These are phyloP conservation scores for Artemisia tridentata DNA, from an alignment of 129 eudicot genomes.

Conservation along the genomic window DNA sequence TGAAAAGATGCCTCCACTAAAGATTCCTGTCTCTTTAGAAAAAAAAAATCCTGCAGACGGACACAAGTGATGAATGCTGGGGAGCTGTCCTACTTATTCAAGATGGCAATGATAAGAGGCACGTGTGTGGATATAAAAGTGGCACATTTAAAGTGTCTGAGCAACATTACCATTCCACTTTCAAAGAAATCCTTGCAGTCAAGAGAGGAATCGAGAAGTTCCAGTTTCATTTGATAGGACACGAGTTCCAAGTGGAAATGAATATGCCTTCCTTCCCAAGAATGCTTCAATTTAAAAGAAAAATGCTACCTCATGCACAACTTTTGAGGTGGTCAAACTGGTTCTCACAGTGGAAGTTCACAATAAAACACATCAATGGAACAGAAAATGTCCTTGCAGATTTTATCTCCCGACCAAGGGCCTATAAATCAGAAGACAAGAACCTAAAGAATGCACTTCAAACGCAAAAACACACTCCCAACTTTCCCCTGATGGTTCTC, in stretches of 20 bases:
- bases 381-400: neutral
- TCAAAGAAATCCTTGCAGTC: neutral
- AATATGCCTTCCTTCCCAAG: neutral
- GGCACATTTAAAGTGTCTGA: neutral
- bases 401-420: neutral
- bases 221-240: neutral
- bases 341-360: too few species aligned
- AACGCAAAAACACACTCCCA: neutral
- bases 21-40: neutral
- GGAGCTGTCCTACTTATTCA: neutral
- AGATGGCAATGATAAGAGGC: neutral
- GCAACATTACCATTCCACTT: neutral
- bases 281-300: neutral
- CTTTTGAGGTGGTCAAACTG: neutral
- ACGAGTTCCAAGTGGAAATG: neutral
- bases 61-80: neutral
- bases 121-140: neutral
- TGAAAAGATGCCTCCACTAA: neutral
- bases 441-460: neutral
- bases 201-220: neutral
- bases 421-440: neutral
- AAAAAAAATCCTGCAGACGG: neutral
- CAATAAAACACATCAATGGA: neutral
- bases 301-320: neutral
- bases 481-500: neutral